Evolutionary conservation across 768 basidiomycete genomes (phyloP), one percentile per base, ranked within the genome.

Genomic region (Tremella fuciformis): DNA sequence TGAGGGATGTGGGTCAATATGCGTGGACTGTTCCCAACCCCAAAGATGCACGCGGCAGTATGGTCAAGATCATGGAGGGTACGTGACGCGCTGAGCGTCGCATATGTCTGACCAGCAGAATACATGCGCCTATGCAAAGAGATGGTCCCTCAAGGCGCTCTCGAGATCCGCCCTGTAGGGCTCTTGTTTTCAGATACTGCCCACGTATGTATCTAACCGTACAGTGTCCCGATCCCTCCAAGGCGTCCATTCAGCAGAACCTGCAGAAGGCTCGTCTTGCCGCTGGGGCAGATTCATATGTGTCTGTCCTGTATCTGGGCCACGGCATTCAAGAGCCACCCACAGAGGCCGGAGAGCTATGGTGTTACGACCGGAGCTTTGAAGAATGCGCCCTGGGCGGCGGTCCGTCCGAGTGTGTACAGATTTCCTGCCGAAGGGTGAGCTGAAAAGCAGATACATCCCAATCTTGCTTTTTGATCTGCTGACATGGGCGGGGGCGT

Each of bases 241-340:
- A 67, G 50, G 21, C 57, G 2, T 52, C 59, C 34, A 71, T 73
- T 22, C 71, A 71, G 57, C 65, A 69, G 48, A 60, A 67, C 26
- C 60, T 73, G 1, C 64, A 63, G 22, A 59, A 62, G 40, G 69
- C 71, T 7, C 55, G 71, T 18, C 58, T 59, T 13, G 65, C 65
- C 11, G 71, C 71, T 15, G 71, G 69, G 1, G 46, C 55, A 7
- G 48, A 73, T 34, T 55, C 52, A 50, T 73, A 73, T 48, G 47
- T 73, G 15, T 63, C 67, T 9, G 67, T 69, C 21, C 29, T 70
- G 13, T 73, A 73, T 57, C 59, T 46, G 16, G 69, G 71, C 0
- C 71, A 73, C 53, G 71, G 71, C 8, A 73, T 73, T 13, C 69
- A 73, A 54, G 71, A 73, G 54, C 67, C 71, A 4, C 71, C 71